phyloP scores from a whole-genome alignment of 495 filamentous ascomycete species.

The Aspergillus homomorphus region DNA sequence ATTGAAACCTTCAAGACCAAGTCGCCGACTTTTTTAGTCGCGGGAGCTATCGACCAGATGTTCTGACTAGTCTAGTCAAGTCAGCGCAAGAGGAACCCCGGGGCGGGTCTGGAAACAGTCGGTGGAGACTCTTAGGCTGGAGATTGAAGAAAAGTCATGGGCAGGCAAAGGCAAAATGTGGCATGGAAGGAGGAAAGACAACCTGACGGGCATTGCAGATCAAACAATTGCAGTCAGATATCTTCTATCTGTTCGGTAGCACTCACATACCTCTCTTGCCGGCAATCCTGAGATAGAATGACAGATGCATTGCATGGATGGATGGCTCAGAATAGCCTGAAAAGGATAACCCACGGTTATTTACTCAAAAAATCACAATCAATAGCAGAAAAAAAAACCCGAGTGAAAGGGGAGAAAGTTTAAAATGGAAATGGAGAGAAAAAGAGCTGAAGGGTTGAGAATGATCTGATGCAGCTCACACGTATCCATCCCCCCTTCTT shows the following conservation, averaged over 20 bases:
- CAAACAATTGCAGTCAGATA: too few relatives aligned
- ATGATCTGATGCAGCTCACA: not conserved
- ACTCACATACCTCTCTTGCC: too few relatives aligned
- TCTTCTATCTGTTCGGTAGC: too few relatives aligned
- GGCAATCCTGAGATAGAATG: slow-evolving; percentile 1
- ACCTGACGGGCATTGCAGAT: too few relatives aligned
- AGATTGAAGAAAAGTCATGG: not conserved
- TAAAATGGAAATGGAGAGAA: not conserved
- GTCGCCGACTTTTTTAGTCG: slow-evolving; percentile 4
- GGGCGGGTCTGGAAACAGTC: slow-evolving; percentile 11
- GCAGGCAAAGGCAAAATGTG: not conserved
- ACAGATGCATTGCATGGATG: slow-evolving; percentile 4
- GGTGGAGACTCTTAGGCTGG: not conserved
- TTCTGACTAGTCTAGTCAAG: slow-evolving; percentile 1
- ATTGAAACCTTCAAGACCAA: slow-evolving; percentile 10
- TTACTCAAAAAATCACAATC: not conserved
- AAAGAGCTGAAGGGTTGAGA: slow-evolving; percentile 3
- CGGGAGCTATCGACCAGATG: slow-evolving; percentile 8
- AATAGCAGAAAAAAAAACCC: not conserved
- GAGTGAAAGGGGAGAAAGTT: not conserved
- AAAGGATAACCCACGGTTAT: not conserved
- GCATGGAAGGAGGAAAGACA: too few relatives aligned
- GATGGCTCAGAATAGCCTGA: too few relatives aligned
- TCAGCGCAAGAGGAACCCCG: not conserved
- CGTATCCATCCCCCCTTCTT: not conserved